Evolutionary conservation across 352 stramenopile genomes (phyloP), one percentile per base, ranked within the genome.

Genomic region (Pythium aquatile): DNA sequence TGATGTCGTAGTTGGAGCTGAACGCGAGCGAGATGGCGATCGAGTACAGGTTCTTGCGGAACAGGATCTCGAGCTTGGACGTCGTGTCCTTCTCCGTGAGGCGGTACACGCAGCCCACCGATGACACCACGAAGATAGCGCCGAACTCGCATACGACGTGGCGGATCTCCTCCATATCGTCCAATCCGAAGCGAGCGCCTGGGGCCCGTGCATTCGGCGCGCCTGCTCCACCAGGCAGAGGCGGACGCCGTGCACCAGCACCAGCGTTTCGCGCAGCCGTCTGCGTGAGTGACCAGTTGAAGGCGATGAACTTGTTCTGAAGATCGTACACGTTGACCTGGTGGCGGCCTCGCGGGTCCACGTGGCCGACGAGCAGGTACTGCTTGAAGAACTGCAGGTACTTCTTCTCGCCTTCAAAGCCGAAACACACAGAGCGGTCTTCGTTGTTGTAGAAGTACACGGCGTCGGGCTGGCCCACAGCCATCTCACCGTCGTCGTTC

Each of bases 21-120:
- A 94, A 98, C 5, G 97, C 97, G 48, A 99, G 88, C 61, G 94
- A 98, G 58, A 99, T 98, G 33, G 97, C 97, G 55, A 98, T 98
- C 35, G 92, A 93, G 74, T 98, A 99, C 33, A 99, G 70, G 73
- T 99, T 98, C 72, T 99, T 98, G 58, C 96, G 86, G 57, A 98
- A 98, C 17, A 99, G 75, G 26, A 98, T 95, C 66, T 97, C 90
- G 6, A 99, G 77, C 76, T 99, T 99, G 17, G 97, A 98, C 20
- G 85, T 85, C 37, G 96, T 99, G 63, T 94, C 83, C 70, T 98
- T 98, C 68, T 99, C 97, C 16, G 82, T 96, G 47, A 99, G 77
- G 5, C 91, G 88, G 63, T 98, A 97, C 42, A 98, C 84, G 49
- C 91, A 84, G 1, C 87, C 87, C 56, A 91, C 83, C 17, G 82